Evolutionary conservation across 441 rosid species (phyloP), one percentile per base, ranked within the genome.

Genomic region (Gossypium armourianum): DNA sequence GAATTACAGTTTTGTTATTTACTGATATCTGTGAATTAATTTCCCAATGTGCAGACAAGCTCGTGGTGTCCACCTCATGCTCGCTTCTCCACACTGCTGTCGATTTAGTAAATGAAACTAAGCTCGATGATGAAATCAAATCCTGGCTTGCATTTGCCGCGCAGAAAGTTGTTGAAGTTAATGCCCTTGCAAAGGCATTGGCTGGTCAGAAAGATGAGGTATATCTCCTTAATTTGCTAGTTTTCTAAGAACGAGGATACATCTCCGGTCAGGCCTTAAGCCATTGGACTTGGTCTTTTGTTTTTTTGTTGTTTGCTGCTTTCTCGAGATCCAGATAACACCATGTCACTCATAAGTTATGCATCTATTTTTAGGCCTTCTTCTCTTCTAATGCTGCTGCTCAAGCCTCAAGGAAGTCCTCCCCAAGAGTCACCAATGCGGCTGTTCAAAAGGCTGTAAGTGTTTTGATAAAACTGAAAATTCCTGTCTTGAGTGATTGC

Each of bases 141-240:
- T 91, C 98, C 19, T 93, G 98, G 97, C 80, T 93, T 55, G 98
- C 98, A 56, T 93, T 93, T 78, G 98, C 98, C 60, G 98, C 98
- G 67, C 98, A 93, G 73, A 93, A 93, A 83, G 82, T 93, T 69
- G 86, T 88, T 80, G 98, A 93, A 86, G 97, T 91, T 29, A 86
- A 91, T 79, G 93, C 92, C 13, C 76, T 93, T 83, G 96, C 97
- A 76, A 86, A 88, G 86, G 91, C 96, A 52, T 82, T 93, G 81
- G 90, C 87, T 20, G 93, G 98, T 54, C 81, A 86, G 60, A 88
- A 85, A 57, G 90, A 91, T 80, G 89, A 91, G 95, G 97, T 91
- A 84, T 61, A 52, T 53, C 6, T 17, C 64, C 53, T 21, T 55
- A 36, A 43, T 54, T 53, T 26, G 60, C 40, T 24, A 24, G 71